Conservation (phyloP, 345 rosid species). For the Corchorus olitorius region DNA sequence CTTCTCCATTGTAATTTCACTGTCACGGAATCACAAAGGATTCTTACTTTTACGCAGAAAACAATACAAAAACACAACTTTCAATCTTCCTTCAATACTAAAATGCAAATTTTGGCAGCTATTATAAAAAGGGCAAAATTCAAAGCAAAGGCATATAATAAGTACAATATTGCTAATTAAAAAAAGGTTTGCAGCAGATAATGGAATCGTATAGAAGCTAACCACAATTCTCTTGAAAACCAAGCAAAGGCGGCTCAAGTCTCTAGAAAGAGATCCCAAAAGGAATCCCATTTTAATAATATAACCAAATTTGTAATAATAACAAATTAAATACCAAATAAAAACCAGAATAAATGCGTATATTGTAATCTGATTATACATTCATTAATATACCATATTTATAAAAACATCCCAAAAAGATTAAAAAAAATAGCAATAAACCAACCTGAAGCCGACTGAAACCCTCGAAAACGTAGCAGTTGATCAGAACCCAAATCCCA, state of each 20-base stretch:
- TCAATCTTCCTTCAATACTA: neutral
- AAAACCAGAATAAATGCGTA: neutral
- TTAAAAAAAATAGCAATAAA: neutral
- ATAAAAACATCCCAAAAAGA: neutral
- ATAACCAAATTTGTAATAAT: neutral
- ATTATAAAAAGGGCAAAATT: neutral
- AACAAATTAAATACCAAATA: neutral
- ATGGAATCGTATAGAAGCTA: neutral
- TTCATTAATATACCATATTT: neutral
- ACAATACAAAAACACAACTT: neutral
- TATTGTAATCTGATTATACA: neutral
- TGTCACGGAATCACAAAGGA: conserved; percentile 8
- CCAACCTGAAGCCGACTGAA: neutral
- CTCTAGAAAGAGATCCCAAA: neutral
- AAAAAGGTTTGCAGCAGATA: neutral
- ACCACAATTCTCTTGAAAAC: conserved; percentile 1
- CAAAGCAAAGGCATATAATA: conserved; percentile 1
- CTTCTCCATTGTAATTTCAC: conserved; percentile 65
- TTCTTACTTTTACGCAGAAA: neutral
- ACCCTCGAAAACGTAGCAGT: neutral
- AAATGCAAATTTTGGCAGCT: neutral
- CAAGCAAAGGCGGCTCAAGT: conserved; percentile 5
- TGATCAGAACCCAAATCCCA: conserved; percentile 10
- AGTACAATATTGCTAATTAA: neutral
- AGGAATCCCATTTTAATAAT: neutral